Percentiles rank a stretch among this genome's conserved stretches.
Evolutionary conservation across 2,329 filamentous ascomycete species (phyloP).

Genomic region (Clonostachys rhizophaga): DNA sequence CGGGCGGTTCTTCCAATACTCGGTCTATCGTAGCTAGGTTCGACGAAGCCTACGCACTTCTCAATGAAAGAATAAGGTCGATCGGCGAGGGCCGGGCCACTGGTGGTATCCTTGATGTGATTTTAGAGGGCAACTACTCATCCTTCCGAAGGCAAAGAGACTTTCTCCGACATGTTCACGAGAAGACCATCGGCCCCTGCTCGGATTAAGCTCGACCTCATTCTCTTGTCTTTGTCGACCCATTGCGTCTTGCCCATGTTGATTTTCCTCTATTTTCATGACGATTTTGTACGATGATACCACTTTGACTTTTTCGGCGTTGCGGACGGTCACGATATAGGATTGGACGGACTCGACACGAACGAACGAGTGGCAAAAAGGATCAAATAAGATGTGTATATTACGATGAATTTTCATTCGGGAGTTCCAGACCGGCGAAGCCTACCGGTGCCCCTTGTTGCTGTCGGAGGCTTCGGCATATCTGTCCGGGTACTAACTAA

Average conservation of each 20-base stretch:
- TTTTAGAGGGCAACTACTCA: slow-evolving; percentile 76
- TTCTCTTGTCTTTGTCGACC: slow-evolving; percentile 1
- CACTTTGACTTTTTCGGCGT: background rate
- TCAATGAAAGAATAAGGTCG: slow-evolving; percentile 15
- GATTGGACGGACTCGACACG: too few relatives aligned
- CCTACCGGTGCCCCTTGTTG: background rate
- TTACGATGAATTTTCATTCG: background rate
- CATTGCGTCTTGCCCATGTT: background rate
- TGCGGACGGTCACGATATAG: background rate
- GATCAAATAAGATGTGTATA: background rate
- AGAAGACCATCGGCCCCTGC: slow-evolving; percentile 26
- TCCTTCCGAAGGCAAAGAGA: slow-evolving; percentile 67
- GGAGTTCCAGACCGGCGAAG: background rate
- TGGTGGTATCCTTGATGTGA: slow-evolving; percentile 56
- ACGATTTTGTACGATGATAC: background rate
- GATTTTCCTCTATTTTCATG: background rate
- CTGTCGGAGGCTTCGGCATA: background rate
- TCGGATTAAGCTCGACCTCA: slow-evolving; percentile 12
- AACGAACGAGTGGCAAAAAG: background rate
- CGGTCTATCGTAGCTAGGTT: slow-evolving; percentile 66
- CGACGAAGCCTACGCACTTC: slow-evolving; percentile 40
- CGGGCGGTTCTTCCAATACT: slow-evolving; percentile 76
- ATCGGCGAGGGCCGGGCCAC: slow-evolving; percentile 26
- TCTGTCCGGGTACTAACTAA: background rate
- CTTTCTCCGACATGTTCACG: slow-evolving; percentile 51